Conservation (phyloP, 108 stramenopile genomes). For the Skeletonema costatum region DNA sequence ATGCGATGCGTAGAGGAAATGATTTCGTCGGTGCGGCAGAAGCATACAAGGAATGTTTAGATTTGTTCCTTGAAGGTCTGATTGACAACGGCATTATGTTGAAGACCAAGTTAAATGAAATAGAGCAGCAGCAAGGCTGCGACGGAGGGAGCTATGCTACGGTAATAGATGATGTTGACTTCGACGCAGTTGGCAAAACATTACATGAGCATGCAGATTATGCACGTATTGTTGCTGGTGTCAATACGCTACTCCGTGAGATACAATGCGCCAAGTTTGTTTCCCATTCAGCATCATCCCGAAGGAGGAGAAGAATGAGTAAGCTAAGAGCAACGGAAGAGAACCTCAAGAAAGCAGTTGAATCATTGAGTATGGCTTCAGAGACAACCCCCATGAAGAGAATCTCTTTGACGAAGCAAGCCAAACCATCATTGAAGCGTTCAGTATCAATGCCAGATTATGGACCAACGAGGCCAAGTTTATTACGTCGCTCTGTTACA, state of each 20-base stretch:
- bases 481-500: conserved; percentile 11
- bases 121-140: neutral
- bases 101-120: neutral
- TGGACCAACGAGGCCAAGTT: neutral
- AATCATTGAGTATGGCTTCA: neutral
- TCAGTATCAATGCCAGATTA: neutral
- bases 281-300: conserved; percentile 19
- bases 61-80: conserved; percentile 16
- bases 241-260: conserved; percentile 4
- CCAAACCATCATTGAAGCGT: neutral
- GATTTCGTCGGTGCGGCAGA: conserved; percentile 17
- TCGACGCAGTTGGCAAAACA: neutral
- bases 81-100: neutral
- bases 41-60: conserved; percentile 14
- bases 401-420: neutral
- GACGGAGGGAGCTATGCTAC: neutral
- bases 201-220: neutral
- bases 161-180: neutral
- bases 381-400: neutral
- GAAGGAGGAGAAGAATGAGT: conserved; percentile 7
- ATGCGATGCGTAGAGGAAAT: conserved; percentile 11
- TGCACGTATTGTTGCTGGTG: neutral
- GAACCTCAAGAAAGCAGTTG: conserved; percentile 17
- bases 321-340: neutral
- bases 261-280: conserved; percentile 22